Conservation (phyloP, 202 grass and related monocot genomes). For the Brachypodium distachyon region DNA sequence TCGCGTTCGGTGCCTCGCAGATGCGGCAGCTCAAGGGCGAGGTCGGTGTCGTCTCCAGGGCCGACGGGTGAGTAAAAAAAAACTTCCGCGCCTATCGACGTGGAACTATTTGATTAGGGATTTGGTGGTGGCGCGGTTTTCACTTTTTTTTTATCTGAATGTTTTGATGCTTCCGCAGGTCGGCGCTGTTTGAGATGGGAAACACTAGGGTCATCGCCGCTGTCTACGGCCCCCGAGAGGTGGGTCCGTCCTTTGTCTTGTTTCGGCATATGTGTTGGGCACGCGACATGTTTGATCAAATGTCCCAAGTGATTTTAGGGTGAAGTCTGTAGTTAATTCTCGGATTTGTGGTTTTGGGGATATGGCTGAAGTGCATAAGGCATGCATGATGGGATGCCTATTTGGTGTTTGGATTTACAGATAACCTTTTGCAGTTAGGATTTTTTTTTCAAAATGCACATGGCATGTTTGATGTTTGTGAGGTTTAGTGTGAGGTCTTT, state of each 20-base stretch:
- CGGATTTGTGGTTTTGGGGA: background rate
- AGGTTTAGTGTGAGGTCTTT: background rate
- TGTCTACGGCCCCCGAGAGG: slow-evolving; percentile 83
- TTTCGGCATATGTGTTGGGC: background rate
- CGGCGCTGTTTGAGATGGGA: slow-evolving; percentile 93
- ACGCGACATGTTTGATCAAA: background rate
- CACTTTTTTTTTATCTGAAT: background rate
- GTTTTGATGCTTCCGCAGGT: slow-evolving; percentile 23
- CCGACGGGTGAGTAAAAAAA: slow-evolving; percentile 48
- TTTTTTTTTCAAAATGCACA: background rate
- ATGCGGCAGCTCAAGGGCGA: slow-evolving; percentile 85
- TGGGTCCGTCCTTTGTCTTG: background rate
- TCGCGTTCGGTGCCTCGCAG: slow-evolving; percentile 2
- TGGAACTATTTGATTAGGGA: background rate
- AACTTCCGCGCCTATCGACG: background rate
- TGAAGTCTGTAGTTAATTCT: background rate
- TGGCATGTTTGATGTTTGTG: background rate
- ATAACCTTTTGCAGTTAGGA: background rate
- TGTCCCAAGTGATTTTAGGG: background rate
- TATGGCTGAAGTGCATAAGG: background rate
- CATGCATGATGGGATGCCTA: background rate
- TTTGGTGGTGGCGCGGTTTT: background rate
- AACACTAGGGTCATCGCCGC: slow-evolving; percentile 82
- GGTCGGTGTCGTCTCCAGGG: slow-evolving; percentile 68
- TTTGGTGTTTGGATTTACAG: background rate